Evolutionary conservation across 1,284 basidiomycete species (phyloP).

Genomic region (Xerocomus amazonicus): DNA sequence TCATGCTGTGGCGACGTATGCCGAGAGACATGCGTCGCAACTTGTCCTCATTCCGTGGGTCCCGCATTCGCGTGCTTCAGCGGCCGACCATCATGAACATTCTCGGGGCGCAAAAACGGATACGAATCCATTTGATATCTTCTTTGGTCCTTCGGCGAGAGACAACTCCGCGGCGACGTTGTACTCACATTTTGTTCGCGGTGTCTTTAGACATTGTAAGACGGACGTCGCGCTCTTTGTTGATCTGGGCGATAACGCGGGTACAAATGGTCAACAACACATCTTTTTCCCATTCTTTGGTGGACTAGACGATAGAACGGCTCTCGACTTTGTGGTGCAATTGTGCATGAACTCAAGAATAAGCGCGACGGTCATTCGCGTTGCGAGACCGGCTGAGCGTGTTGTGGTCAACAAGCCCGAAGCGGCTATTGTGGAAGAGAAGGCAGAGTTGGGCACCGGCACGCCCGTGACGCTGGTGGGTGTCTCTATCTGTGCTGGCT

Average conservation of each 20-base stretch:
- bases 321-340: constrained; percentile 80
- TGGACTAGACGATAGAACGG: constrained; percentile 89
- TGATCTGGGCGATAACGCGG: constrained; percentile 52
- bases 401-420: constrained; percentile 17
- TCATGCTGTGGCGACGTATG: constrained; percentile 64
- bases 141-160: constrained; percentile 47
- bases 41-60: constrained; percentile 86
- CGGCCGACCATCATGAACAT: constrained; percentile 17
- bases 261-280: constrained; percentile 50
- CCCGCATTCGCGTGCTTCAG: constrained; percentile 26
- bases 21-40: constrained; percentile 57
- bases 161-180: constrained; percentile 43
- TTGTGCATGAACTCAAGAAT: constrained; percentile 67
- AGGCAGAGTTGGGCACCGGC: constrained; percentile 14
- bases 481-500: constrained; percentile 38
- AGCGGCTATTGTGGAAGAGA: constrained; percentile 26
- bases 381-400: constrained; percentile 34
- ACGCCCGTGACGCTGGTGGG: constrained; percentile 15
- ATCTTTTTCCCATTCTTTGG: constrained; percentile 92
- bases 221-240: constrained; percentile 82
- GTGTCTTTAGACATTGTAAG: constrained; percentile 69
- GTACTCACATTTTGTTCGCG: constrained; percentile 80
- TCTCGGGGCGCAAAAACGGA: constrained; percentile 15
- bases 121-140: constrained; percentile 57
- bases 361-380: constrained; percentile 63